phyloP scores from a whole-genome alignment of 78 protist species.

The Bodo saltans region DNA sequence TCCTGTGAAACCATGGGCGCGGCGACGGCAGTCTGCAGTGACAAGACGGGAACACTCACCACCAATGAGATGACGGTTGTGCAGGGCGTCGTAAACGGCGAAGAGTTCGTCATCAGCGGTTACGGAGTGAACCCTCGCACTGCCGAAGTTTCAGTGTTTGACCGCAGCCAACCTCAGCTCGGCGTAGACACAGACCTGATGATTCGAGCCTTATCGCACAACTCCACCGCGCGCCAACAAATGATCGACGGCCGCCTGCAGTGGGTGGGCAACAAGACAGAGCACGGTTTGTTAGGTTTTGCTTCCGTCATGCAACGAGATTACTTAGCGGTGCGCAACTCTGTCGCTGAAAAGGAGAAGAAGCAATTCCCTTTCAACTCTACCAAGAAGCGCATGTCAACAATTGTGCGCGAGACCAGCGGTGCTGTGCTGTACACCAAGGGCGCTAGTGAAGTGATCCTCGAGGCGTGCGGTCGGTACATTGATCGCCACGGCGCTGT shows the following conservation, averaged over 20 bases:
- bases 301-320: neutral
- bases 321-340: neutral
- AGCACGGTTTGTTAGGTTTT: conserved; percentile 35
- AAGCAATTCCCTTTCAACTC: conserved; percentile 11
- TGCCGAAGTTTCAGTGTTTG: conserved; percentile 15
- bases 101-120: conserved; percentile 17
- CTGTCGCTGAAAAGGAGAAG: neutral
- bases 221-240: conserved; percentile 44
- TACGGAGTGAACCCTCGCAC: neutral
- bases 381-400: conserved; percentile 42
- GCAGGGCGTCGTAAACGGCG: neutral
- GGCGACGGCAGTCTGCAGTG: conserved; percentile 76
- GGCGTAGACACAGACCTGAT: neutral
- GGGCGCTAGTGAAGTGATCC: conserved; percentile 80
- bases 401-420: neutral
- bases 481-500: conserved; percentile 9
- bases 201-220: conserved; percentile 18
- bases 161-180: neutral
- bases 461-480: conserved; percentile 34
- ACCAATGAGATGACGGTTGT: conserved; percentile 72
- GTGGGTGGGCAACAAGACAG: conserved; percentile 47
- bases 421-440: conserved; percentile 10
- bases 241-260: neutral
- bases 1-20: conserved; percentile 98
- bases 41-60: conserved; percentile 96